Evolutionary conservation across 768 basidiomycete species (phyloP), one percentile per base, ranked within the genome.

Genomic region (Epithele typhae): DNA sequence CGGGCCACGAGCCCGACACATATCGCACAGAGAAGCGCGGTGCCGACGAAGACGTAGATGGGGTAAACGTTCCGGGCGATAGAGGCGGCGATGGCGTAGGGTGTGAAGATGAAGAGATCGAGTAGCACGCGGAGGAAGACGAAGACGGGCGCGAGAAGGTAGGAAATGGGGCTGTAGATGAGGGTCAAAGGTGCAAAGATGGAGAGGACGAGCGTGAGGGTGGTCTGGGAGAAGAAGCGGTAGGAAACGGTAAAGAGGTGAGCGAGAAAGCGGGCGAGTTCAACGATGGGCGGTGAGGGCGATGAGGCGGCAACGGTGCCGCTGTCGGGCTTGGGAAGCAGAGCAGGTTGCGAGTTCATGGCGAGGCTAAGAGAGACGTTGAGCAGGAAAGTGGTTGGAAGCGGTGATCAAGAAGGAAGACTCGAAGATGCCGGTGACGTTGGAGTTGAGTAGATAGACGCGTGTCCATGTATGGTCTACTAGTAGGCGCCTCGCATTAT

Each of bases 121-220:
- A 72, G 48, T 5, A 70, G 17, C 22, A 79, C 57, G 11, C 74
- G 58, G 25, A 68, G 25, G 48, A 77, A 63, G 40, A 76, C 63
- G 24, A 68, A 57, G 40, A 76, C 40, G 1, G 83, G 82, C 2
- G 74, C 71, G 40, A 84, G 54, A 27, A 79, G 27, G 53, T 76
- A 77, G 5, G 56, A 34, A 1, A 64, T n/a, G 9, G 64, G 49
- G 17, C 56, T 51, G 51, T 59, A 64, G 34, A 66, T 43, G 17
- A 56, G 40, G 0, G 49, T 24, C 18, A 60, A 18, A 5, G 56
- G 43, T 6, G 43, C 30, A 12, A 40, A 19, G 11, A 52, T 22
- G 11, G 40, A 49, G 18, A 43, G 40, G 9, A 25, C 9, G 41
- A 43, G 11, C 19, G 36, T 25, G 25, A 23, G 11, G n/a, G 37